Percentiles rank a stretch among this genome's conserved stretches.
Evolutionary conservation across 2,329 filamentous ascomycete species (phyloP).

Genomic region (Ascochyta viciae-villosae): DNA sequence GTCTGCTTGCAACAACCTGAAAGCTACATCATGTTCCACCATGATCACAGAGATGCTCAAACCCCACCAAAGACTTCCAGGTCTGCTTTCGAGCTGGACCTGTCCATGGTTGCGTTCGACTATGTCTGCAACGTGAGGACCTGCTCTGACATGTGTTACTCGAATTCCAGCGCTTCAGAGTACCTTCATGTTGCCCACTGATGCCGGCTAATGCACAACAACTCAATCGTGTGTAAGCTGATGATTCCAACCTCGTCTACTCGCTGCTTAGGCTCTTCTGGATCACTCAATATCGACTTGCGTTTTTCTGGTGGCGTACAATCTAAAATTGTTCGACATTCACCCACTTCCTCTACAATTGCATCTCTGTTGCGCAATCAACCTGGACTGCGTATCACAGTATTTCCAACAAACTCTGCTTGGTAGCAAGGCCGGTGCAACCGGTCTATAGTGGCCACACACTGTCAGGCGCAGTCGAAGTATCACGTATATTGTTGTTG

Average conservation of each 20-base stretch:
- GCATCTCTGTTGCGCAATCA: background rate
- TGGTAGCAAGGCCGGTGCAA: background rate
- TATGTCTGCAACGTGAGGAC: too few species aligned
- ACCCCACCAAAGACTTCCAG: too few species aligned
- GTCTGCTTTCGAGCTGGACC: too few species aligned
- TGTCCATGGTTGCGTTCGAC: too few species aligned
- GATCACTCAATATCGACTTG: background rate
- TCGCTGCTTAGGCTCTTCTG: background rate
- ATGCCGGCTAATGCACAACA: constrained; percentile 7
- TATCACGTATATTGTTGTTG: background rate
- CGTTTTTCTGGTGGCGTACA: background rate
- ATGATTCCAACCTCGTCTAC: background rate
- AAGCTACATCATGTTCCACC: too few species aligned
- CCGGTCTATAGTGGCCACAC: background rate
- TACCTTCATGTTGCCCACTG: constrained; percentile 1
- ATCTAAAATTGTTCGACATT: background rate
- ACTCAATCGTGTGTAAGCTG: background rate
- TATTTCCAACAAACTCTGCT: background rate
- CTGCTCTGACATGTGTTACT: constrained; percentile 1
- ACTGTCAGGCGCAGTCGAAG: background rate
- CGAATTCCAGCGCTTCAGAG: background rate
- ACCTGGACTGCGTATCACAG: background rate
- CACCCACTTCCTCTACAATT: background rate
- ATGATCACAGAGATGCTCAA: too few species aligned
- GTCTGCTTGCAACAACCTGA: too few species aligned